These are phyloP conservation scores for Penicillium steckii DNA, from an alignment of 495 filamentous ascomycete genomes.

Conservation along the genomic window DNA sequence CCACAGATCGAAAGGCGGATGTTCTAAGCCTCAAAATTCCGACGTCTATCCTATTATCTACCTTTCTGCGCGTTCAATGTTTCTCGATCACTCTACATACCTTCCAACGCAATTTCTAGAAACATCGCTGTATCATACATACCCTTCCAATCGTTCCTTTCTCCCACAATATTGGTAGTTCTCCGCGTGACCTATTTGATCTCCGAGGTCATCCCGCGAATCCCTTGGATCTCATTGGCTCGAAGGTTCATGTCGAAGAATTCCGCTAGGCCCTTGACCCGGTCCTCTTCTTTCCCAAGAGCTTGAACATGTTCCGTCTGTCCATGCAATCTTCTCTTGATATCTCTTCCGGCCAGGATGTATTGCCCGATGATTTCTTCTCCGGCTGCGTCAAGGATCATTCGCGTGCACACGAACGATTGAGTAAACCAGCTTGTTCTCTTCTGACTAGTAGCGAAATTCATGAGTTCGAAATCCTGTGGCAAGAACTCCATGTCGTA, in stretches of 20 bases:
- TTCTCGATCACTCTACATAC: conserved; percentile 26
- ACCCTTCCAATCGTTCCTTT: conserved; percentile 9
- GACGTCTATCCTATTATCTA: conserved; percentile 25
- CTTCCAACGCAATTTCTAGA: conserved; percentile 26
- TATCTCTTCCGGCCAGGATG: conserved; percentile 51
- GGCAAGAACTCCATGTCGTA: conserved; percentile 58
- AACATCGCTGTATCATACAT: conserved; percentile 32
- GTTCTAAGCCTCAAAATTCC: conserved; percentile 32
- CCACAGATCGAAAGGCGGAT: conserved; percentile 44
- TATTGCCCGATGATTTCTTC: conserved; percentile 54
- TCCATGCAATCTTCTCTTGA: conserved; percentile 57
- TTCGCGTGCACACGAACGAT: conserved; percentile 50
- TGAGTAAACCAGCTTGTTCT: conserved; percentile 53
- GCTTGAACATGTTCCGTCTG: conserved; percentile 48
- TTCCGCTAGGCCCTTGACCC: conserved; percentile 51
- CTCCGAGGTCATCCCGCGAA: conserved; percentile 49
- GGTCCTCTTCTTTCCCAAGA: conserved; percentile 50
- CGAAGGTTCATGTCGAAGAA: conserved; percentile 56
- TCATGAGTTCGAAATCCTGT: conserved; percentile 61
- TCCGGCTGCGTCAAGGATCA: conserved; percentile 41
- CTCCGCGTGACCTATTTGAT: conserved; percentile 29
- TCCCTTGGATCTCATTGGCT: conserved; percentile 48
- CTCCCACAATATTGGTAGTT: conserved; percentile 5
- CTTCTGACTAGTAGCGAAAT: conserved; percentile 44
- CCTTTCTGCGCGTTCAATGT: conserved; percentile 18